phyloP scores from a whole-genome alignment of 148 eudicot species.

The Fagopyrum tataricum region DNA sequence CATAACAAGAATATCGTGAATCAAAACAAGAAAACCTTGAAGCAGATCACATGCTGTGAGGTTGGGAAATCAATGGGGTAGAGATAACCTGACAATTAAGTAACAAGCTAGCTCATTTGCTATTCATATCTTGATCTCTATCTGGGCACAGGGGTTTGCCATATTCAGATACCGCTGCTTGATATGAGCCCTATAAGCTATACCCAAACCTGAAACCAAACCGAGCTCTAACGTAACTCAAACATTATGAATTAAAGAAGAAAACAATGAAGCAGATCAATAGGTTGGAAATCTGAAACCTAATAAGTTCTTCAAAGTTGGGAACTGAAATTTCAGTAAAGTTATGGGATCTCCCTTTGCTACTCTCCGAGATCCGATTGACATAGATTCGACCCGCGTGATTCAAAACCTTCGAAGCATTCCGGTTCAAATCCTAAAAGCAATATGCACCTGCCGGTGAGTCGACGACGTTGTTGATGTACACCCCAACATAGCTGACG shows the following conservation, averaged over 20 bases:
- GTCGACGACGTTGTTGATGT: background rate
- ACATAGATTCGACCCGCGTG: background rate
- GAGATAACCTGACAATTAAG: no score
- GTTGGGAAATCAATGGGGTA: no score
- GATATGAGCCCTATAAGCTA: no score
- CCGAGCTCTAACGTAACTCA: no score
- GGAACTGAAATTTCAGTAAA: background rate
- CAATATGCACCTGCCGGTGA: background rate
- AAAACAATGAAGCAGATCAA: background rate
- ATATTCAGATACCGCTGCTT: no score
- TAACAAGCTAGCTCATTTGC: no score
- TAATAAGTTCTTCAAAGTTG: background rate
- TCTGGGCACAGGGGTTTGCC: no score
- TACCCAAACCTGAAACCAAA: no score
- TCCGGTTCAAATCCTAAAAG: background rate
- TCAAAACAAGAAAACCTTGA: background rate
- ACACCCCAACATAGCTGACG: background rate
- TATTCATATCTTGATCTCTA: no score
- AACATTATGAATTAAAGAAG: no score
- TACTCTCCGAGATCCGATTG: background rate
- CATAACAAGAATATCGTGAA: background rate
- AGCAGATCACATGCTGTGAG: constrained; percentile 5
- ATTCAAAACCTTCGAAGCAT: background rate
- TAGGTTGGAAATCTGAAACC: no score
- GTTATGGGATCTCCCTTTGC: background rate